These are phyloP conservation scores for Populus euphratica DNA, from an alignment of 345 rosid genomes.

Conservation along the genomic window DNA sequence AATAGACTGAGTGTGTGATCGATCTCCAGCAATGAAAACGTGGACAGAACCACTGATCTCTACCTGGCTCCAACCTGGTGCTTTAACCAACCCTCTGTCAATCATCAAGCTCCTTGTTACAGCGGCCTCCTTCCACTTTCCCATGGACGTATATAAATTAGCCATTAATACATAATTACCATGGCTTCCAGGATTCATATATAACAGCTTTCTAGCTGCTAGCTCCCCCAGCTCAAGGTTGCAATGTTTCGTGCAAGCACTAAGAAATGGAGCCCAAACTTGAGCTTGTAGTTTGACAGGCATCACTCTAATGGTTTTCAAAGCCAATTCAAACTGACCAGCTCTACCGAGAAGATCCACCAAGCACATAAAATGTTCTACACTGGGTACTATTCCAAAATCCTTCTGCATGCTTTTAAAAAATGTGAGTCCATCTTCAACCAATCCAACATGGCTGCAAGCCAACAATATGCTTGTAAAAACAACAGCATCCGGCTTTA, in stretches of 20 bases:
- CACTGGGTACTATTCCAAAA: slow-evolving; percentile 25
- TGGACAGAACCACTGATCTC: slow-evolving; percentile 17
- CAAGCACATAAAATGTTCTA: slow-evolving; percentile 33
- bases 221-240: slow-evolving; percentile 22
- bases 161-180: slow-evolving; percentile 26
- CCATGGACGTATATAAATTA: slow-evolving; percentile 24
- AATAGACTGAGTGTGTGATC: slow-evolving; percentile 10
- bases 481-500: slow-evolving; percentile 23
- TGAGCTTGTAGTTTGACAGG: slow-evolving; percentile 16
- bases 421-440: slow-evolving; percentile 22
- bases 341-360: slow-evolving; percentile 33
- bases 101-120: slow-evolving; percentile 17
- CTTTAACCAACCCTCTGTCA: slow-evolving; percentile 17
- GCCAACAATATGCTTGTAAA: slow-evolving; percentile 26
- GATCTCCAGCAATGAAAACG: slow-evolving; percentile 24
- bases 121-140: slow-evolving; percentile 31
- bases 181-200: slow-evolving; percentile 7
- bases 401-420: slow-evolving; percentile 22
- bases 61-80: slow-evolving; percentile 27
- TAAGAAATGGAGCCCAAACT: slow-evolving; percentile 28
- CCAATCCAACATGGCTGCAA: slow-evolving; percentile 28
- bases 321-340: slow-evolving; percentile 27
- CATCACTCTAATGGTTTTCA: slow-evolving; percentile 13
- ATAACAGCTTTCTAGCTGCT: slow-evolving; percentile 18
- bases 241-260: slow-evolving; percentile 27